These are phyloP conservation scores for Ophiostoma sp. DNA, from an alignment of 2,329 filamentous ascomycete species.

Conservation along the genomic window DNA sequence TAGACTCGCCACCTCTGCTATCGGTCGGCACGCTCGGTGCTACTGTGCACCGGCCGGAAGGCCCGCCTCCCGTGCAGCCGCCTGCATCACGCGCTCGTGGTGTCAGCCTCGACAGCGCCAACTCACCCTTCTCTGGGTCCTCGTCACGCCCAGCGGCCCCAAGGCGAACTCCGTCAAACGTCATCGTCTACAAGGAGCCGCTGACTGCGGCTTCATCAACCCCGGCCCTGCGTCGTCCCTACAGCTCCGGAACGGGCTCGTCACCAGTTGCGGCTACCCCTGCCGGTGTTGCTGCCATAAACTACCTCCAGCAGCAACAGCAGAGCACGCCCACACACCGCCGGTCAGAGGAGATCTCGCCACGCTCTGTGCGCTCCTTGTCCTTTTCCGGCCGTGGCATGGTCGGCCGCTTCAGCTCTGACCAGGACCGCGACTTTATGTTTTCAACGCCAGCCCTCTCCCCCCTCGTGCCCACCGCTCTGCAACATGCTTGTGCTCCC, in stretches of 20 bases:
- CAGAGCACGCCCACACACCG: conserved; percentile 18
- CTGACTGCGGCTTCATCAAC: conserved; percentile 6
- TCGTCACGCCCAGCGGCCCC: conserved; percentile 26
- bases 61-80: conserved; percentile 10
- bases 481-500: conserved; percentile 54
- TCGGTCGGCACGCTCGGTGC: conserved; percentile 14
- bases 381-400: conserved; percentile 18
- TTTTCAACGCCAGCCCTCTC: conserved; percentile 30
- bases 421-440: conserved; percentile 25
- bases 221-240: not conserved
- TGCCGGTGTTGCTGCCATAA: conserved; percentile 11
- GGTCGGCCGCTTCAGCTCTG: conserved; percentile 23
- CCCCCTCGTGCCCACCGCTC: conserved; percentile 41
- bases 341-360: conserved; percentile 31
- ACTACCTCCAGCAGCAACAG: conserved; percentile 22
- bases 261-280: conserved; percentile 7
- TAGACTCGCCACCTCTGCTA: conserved; percentile 11
- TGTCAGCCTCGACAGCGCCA: conserved; percentile 18
- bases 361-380: conserved; percentile 22
- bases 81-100: conserved; percentile 4
- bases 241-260: conserved; percentile 4
- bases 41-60: conserved; percentile 11
- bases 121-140: not conserved
- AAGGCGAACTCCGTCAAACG: conserved; percentile 40
- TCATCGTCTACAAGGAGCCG: conserved; percentile 48